A percentile compares a stretch with the other conserved stretches of the same genome.
Conservation (phyloP, 345 rosid genomes). For the Lenwebbia sp. region DNA sequence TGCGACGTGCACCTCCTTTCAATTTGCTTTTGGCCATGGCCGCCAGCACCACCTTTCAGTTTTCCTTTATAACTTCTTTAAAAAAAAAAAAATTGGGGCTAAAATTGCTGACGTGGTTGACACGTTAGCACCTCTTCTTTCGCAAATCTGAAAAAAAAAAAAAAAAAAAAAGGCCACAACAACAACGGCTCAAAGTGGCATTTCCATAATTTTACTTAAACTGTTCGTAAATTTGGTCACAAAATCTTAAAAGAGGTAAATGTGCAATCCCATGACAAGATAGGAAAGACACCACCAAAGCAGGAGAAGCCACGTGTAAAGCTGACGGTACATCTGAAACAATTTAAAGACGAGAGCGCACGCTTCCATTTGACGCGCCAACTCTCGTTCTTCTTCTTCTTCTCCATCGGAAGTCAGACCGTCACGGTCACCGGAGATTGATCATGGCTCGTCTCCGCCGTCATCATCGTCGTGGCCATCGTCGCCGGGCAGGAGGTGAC, state of each 20-base stretch:
- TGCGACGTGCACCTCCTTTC: background rate
- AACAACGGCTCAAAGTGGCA: too few relatives aligned
- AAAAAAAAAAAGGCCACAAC: too few relatives aligned
- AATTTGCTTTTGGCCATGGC: background rate
- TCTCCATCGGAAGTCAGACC: background rate
- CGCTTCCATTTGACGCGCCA: background rate
- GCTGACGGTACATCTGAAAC: too few relatives aligned
- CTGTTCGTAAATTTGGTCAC: too few relatives aligned
- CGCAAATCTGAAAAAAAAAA: too few relatives aligned
- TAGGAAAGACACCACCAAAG: too few relatives aligned
- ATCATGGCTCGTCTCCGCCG: background rate
- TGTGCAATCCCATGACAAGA: too few relatives aligned
- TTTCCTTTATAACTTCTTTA: background rate
- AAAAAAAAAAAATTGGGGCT: background rate
- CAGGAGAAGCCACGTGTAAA: too few relatives aligned
- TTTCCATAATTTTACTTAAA: too few relatives aligned
- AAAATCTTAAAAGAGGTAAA: too few relatives aligned
- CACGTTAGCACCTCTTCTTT: too few relatives aligned
- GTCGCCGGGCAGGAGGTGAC: background rate
- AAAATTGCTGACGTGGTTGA: fast-evolving
- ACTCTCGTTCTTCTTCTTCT: background rate
- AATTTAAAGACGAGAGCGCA: too few relatives aligned
- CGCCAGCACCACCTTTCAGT: background rate
- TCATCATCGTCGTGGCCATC: background rate
- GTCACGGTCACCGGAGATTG: background rate